Percentiles rank a stretch among this genome's conserved stretches.
phyloP scores from a whole-genome alignment of 495 filamentous ascomycete genomes.

The Aspergillus olivimuriae region DNA sequence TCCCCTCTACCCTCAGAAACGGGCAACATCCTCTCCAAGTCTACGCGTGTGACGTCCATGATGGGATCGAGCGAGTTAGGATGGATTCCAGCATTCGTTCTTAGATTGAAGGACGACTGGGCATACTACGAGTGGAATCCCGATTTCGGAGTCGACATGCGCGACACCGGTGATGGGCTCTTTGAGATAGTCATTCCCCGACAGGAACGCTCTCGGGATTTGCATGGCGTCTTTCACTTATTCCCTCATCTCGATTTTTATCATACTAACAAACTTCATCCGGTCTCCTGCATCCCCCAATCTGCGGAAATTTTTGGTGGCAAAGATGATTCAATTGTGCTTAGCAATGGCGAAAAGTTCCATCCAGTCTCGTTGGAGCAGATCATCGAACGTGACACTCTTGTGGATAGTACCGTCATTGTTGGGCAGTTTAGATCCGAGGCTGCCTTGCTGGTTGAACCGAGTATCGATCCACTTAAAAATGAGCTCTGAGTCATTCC shows the following conservation, averaged over 20 bases:
- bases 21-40: conserved; percentile 4
- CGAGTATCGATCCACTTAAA: conserved; percentile 1
- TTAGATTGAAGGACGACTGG: conserved; percentile 38
- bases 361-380: conserved; percentile 52
- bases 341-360: conserved; percentile 58
- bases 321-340: conserved; percentile 56
- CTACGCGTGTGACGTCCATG: conserved; percentile 4
- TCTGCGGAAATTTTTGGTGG: conserved; percentile 49
- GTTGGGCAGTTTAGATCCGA: conserved; percentile 47
- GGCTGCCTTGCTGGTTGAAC: conserved; percentile 48
- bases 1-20: conserved; percentile 16
- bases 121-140: conserved; percentile 43
- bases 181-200: conserved; percentile 42
- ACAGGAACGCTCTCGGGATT: conserved; percentile 5
- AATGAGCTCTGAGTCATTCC: conserved; percentile 10
- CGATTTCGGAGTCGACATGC: conserved; percentile 33
- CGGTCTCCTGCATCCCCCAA: conserved; percentile 33
- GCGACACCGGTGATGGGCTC: conserved; percentile 31
- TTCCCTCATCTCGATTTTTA: conserved; percentile 39
- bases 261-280: conserved; percentile 52
- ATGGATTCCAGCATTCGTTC: conserved; percentile 18
- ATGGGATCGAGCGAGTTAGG: conserved; percentile 19
- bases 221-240: conserved; percentile 22
- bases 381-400: conserved; percentile 35
- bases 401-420: conserved; percentile 42